Percentiles rank a stretch among this genome's conserved stretches.
These are phyloP conservation scores for Thinopyrum elongatum DNA, from an alignment of 176 grass and related monocot species.

Conservation along the genomic window DNA sequence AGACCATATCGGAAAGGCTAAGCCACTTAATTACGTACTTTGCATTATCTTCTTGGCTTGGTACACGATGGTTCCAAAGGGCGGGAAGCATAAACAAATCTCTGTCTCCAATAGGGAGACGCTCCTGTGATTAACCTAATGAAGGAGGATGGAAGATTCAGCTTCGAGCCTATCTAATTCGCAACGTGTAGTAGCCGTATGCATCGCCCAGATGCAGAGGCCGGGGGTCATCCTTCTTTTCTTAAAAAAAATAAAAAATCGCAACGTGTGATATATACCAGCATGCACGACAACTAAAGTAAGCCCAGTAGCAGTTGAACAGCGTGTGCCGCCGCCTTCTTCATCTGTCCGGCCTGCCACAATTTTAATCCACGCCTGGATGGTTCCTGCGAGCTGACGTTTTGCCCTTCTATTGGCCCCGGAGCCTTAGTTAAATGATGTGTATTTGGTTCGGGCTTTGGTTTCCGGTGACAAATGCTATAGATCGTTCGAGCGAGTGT, in stretches of 20 bases:
- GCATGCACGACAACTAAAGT: neutral
- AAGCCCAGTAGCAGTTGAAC: neutral
- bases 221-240: too few relatives aligned
- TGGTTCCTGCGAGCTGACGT: neutral
- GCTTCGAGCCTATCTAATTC: neutral
- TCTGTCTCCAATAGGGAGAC: conserved; percentile 36
- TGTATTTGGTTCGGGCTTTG: neutral
- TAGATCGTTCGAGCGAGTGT: neutral
- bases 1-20: neutral
- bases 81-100: conserved; percentile 10
- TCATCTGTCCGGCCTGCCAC: neutral
- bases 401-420: neutral
- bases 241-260: too few relatives aligned
- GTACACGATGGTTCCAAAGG: neutral
- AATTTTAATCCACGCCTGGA: neutral
- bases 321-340: conserved; percentile 1
- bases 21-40: neutral
- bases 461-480: neutral
- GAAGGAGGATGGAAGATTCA: neutral
- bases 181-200: too few relatives aligned
- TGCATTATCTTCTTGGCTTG: conserved; percentile 22
- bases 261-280: conserved; percentile 12
- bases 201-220: too few relatives aligned
- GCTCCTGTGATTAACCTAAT: neutral
- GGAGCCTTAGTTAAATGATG: neutral